phyloP scores from a whole-genome alignment of 2,329 filamentous ascomycete species.

The Monosporascus sp. region DNA sequence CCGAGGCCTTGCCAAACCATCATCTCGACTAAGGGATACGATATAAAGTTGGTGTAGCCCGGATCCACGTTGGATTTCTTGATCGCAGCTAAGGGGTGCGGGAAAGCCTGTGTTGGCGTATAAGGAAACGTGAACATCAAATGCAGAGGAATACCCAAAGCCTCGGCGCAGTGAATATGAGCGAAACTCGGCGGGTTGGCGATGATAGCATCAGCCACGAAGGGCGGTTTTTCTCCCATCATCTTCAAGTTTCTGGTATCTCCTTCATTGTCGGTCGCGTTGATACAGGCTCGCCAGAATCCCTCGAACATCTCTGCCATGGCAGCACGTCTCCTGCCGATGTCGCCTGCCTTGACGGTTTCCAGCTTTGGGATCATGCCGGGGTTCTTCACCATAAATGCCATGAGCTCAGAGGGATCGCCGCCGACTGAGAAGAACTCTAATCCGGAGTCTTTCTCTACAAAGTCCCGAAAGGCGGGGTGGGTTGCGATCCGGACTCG shows the following conservation, averaged over 20 bases:
- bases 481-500: conserved; percentile 75
- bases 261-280: conserved; percentile 63
- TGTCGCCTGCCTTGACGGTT: conserved; percentile 67
- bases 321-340: conserved; percentile 57
- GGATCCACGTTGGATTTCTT: conserved; percentile 66
- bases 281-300: conserved; percentile 75
- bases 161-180: conserved; percentile 74
- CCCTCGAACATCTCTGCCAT: conserved; percentile 83
- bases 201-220: conserved; percentile 75
- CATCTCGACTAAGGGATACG: conserved; percentile 74
- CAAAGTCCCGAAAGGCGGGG: conserved; percentile 69
- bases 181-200: conserved; percentile 77
- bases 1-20: conserved; percentile 89
- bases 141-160: conserved; percentile 69
- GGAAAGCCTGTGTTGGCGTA: conserved; percentile 68
- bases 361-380: conserved; percentile 71
- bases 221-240: conserved; percentile 56
- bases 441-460: conserved; percentile 64
- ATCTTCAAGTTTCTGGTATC: conserved; percentile 57
- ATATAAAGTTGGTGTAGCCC: conserved; percentile 74
- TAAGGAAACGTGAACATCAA: conserved; percentile 89
- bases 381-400: conserved; percentile 83
- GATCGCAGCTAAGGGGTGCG: conserved; percentile 72
- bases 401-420: conserved; percentile 76
- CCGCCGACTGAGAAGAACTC: conserved; percentile 80